Evolutionary conservation across 768 basidiomycete genomes (phyloP), one percentile per base, ranked within the genome.

Genomic region (Asterophora parasitica): DNA sequence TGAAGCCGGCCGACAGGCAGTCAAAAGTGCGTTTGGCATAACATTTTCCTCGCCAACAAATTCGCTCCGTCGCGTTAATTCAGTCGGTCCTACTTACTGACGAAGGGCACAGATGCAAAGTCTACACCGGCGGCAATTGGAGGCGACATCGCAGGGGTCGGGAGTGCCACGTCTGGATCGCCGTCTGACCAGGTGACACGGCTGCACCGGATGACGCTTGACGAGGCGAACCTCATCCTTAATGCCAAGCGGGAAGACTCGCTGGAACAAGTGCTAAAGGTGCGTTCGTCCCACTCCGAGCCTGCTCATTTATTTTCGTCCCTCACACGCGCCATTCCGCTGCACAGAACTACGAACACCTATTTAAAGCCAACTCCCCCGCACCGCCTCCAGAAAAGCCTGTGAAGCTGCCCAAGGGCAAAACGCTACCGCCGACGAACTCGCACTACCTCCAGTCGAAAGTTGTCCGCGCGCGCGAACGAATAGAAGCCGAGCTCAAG

Each of bases 391-490:
- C 80, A 11, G 72, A 74, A 49, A 74, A 75, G 56, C 68, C 66
- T 31, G 50, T 23, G 3, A 23, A 23, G 23, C 23, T 23, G 3
- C 23, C 74, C 33, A 58, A 74, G 11, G 70, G 76, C 31, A 78
- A 73, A 61, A 68, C 66, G 17, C 61, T 67, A 17, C 70, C 65
- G 20, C 74, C 74, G 16, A 58, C 68, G 31, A 75, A 92, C 62
- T 93, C 92, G 30, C 90, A 93, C 66, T 98, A 98, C 67, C 75
- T 98, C 10, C 94, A 95, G 63, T 94, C 92, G 27, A 99, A 99
- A 69, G 91, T 99, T n/a, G 81, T 91, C 37, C 82, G 96, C 34
- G 95, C 96, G 15, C 79, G 83, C 46, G 93, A 97, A 69, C 82
- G 96, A 69, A 83, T 98, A 77, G 88, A 96, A 63, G 94, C 94